Evolutionary conservation across 2,329 filamentous ascomycete genomes (phyloP), one percentile per base, ranked within the genome.

Genomic region (Fusarium sp.): DNA sequence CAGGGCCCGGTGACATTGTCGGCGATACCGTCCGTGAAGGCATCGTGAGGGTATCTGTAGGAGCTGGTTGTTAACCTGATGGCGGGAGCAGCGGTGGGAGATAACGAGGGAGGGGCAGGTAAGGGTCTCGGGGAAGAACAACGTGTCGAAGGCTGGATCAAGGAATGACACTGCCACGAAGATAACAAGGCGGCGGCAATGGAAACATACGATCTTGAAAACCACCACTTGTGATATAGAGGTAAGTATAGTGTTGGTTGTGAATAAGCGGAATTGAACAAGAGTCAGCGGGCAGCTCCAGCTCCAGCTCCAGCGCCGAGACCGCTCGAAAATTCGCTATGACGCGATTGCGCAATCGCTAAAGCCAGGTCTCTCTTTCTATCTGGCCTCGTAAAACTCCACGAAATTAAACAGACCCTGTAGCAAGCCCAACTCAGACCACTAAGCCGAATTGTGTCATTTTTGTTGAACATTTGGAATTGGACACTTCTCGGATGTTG

Each of bases 11-110:
- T 4, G 72, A 73, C 54, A 74, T 60, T 11, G 42, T 67, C 6
- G 72, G 72, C 3, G 72, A 74, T 18, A 52, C 66, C 40, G 71
- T 62, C 40, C 60, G 65, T 29, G 72, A 73, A 47, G 68, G 66
- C 72, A 74, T 74, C 37, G 45, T 64, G 58, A 58, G 47, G n/a
- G 65, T 49, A 21, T 53, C 69, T 73, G 29, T 46, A 23, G 50
- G 18, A 36, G 42, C 20, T 42, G 20, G 13, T 60, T 39, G 49
- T 58, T 42, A 65, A 67, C 45, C 41, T 42, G 51, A 6, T 36
- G 31, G 29, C 33, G 6, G 31, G 33, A 58, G 23, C 42, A 43
- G 50, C 31, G 50, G 50, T 50, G 21, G 50, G 13, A 20, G 20
- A 43, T 29, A 6, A 21, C 9, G 20, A 46, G 35, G 25, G 66